Base-by-base conservation (phyloP, 768 basidiomycete genomes). In the Wakefieldia striispora region DNA sequence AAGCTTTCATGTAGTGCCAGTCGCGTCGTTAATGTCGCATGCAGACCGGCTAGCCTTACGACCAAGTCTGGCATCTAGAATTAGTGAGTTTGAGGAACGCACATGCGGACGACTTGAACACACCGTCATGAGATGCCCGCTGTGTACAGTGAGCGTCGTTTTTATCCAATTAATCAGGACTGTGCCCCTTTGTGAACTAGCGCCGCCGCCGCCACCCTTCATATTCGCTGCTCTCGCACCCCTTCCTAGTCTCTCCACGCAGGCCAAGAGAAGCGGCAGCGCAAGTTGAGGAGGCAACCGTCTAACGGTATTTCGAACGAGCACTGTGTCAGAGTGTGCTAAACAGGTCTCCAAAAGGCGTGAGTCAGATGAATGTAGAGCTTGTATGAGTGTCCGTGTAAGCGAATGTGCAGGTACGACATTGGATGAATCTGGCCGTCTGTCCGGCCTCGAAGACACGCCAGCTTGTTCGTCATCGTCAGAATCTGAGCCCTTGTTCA, bases 41-140 rank as follows among this genome's bases (percentile, higher is more conserved):
- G 91, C 19, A 99, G 77, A 5, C 83, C 84, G 3, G 95, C 84
- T 16, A 99, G 80, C 29, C 91, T 84, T 31, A 86, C 80, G 19
- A 97, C 90, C 13, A 99, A 77, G 56, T 95, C 91, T 6, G 95
- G 95, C 70, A 97, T 88, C 94, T 97, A 43, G 5, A 43, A 44
- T 14, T 19, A 36, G 47, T 54, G 23, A 67, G 49, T 42, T 36
- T 14, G 42, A 48, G 54, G 24, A 24, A 40, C 19, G 14, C 27
- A 33, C n/a, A n/a, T 26, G 26, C 17, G 36, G 39, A 46, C 23
- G 29, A 45, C 44, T 33, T 27, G 45, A 35, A 78, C 88, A 58
- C 62, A 95, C 95, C 33, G 95, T 95, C 86, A 97, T 90, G 46
- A 99, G 78, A 67, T 97, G 86, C 0, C 88, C 88, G 40, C 91